phyloP scores from a whole-genome alignment of 2,329 filamentous ascomycete species.

The Neophaeococcomyces mojaviensis region DNA sequence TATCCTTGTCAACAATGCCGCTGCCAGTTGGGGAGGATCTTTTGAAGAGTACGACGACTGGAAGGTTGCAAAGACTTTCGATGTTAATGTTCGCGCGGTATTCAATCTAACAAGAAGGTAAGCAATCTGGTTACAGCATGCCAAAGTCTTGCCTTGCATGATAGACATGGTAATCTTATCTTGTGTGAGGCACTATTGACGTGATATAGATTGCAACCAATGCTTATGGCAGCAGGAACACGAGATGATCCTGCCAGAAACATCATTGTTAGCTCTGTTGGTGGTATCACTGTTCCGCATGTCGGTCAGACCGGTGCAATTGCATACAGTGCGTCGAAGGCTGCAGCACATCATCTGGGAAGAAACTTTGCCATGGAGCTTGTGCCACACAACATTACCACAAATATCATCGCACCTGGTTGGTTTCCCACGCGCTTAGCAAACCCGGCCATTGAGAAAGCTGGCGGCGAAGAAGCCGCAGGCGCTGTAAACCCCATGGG shows the following conservation, averaged over 20 bases:
- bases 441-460: constrained; percentile 13
- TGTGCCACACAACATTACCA: constrained; percentile 32
- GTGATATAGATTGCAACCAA: constrained; percentile 11
- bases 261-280: constrained; percentile 14
- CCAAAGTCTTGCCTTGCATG: too few species aligned
- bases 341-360: constrained; percentile 32
- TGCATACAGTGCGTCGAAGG: constrained; percentile 33
- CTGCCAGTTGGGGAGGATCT: constrained; percentile 16
- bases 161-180: too few species aligned
- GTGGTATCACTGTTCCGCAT: constrained; percentile 13
- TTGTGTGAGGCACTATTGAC: neutral
- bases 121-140: constrained; percentile 9
- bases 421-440: constrained; percentile 23
- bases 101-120: constrained; percentile 26
- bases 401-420: constrained; percentile 33
- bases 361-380: constrained; percentile 34
- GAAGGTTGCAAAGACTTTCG: constrained; percentile 14
- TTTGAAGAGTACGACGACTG: constrained; percentile 14
- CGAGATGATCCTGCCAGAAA: constrained; percentile 9
- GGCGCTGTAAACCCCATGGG: constrained; percentile 54
- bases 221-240: constrained; percentile 8
- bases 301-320: constrained; percentile 12
- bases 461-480: constrained; percentile 13
- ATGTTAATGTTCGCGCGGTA: constrained; percentile 15
- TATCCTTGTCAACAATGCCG: constrained; percentile 21